Conservation (phyloP, 768 basidiomycete genomes). For the Termitomyces titanicus region DNA sequence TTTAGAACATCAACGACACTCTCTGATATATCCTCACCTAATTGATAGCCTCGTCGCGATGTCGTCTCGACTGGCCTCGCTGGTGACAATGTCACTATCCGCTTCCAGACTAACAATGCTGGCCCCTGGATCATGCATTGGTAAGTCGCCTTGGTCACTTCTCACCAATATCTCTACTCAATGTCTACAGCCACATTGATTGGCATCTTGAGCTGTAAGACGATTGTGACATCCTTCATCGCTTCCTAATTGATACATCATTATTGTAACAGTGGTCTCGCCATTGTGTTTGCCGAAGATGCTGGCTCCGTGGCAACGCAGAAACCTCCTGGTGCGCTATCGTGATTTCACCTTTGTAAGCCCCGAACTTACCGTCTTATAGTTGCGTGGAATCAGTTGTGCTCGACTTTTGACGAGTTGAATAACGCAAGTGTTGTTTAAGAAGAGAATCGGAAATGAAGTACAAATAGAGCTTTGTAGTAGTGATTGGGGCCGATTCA, state of each 20-base stretch:
- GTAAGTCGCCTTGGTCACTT: slow-evolving; percentile 16
- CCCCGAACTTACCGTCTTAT: too few species aligned
- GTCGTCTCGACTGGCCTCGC: slow-evolving; percentile 29
- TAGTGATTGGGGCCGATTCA: too few species aligned
- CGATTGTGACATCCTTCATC: not conserved
- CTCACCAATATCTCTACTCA: not conserved
- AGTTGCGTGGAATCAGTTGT: too few species aligned
- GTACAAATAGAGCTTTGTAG: too few species aligned
- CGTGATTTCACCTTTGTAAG: not conserved
- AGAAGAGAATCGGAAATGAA: too few species aligned
- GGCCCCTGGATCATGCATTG: slow-evolving; percentile 53
- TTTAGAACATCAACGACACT: not conserved
- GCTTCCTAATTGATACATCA: slow-evolving; percentile 3
- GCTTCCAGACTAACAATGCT: slow-evolving; percentile 48
- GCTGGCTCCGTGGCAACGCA: not conserved
- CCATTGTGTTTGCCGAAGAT: slow-evolving; percentile 39
- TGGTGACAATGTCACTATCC: slow-evolving; percentile 39
- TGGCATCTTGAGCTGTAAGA: slow-evolving; percentile 43
- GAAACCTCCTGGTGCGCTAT: too few species aligned
- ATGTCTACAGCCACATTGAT: slow-evolving; percentile 41
- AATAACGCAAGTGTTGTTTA: too few species aligned
- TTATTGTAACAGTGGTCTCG: slow-evolving; percentile 26
- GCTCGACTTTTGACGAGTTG: too few species aligned
- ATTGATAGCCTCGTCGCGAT: slow-evolving; percentile 23
- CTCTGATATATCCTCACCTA: not conserved